Evolutionary conservation across 257 asterid species (phyloP).

Genomic region (Salvia miltiorrhiza): DNA sequence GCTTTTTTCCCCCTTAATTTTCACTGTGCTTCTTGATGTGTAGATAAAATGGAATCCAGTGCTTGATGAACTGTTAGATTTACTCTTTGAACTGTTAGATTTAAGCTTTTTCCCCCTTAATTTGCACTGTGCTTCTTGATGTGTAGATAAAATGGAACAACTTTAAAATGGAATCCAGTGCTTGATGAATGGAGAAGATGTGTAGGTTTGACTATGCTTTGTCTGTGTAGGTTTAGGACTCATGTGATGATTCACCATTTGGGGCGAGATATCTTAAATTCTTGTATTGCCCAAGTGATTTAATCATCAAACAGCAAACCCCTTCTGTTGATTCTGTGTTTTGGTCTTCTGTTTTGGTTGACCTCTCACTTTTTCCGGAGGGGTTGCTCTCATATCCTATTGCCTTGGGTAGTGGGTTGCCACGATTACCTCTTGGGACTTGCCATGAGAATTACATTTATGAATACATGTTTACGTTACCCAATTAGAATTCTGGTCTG

Average conservation of each 20-base stretch:
- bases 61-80: too few relatives aligned
- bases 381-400: conserved; percentile 27
- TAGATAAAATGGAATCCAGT: too few relatives aligned
- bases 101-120: too few relatives aligned
- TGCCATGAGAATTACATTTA: conserved; percentile 31
- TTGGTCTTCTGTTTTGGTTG: background rate
- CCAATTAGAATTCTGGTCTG: too few relatives aligned
- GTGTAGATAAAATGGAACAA: background rate
- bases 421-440: too few relatives aligned
- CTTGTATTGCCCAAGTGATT: conserved; percentile 12
- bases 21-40: too few relatives aligned
- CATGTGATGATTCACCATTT: background rate
- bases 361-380: background rate
- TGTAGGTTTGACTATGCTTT: background rate
- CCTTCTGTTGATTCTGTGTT: conserved; percentile 23
- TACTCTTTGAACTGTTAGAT: too few relatives aligned
- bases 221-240: background rate
- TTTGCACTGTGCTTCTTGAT: too few relatives aligned
- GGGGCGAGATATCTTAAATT: conserved; percentile 2
- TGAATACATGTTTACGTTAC: too few relatives aligned
- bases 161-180: background rate
- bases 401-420: too few relatives aligned
- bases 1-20: too few relatives aligned
- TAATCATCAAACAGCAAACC: conserved; percentile 19
- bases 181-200: background rate